Conservation (phyloP, 2,329 filamentous ascomycete species). For the Juglanconis oblonga region DNA sequence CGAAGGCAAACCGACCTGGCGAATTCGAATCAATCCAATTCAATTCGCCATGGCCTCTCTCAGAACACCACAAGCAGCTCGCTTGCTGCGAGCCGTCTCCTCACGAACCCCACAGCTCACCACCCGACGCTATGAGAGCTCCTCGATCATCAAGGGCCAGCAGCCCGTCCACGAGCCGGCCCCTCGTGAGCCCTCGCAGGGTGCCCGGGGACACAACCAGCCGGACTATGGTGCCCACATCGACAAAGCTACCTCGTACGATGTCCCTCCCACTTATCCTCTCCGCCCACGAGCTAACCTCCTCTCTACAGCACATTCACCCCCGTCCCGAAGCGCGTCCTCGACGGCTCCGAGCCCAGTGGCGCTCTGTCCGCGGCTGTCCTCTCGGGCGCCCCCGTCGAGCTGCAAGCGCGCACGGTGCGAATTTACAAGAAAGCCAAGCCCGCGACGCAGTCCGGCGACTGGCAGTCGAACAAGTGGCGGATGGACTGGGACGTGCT, state of each 20-base stretch:
- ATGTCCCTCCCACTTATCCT: conserved; percentile 1
- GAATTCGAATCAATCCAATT: conserved; percentile 1
- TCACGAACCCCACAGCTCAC: conserved; percentile 37
- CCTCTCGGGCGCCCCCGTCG: conserved; percentile 86
- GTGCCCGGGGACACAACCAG: conserved; percentile 51
- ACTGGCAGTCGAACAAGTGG: conserved; percentile 82
- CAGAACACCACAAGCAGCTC: conserved; percentile 52
- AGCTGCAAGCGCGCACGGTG: conserved; percentile 90
- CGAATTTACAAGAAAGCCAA: conserved; percentile 91
- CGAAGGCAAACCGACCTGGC: background rate
- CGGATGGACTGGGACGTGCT: conserved; percentile 98
- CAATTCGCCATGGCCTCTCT: conserved; percentile 61
- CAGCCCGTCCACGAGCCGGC: conserved; percentile 25
- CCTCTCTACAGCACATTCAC: conserved; percentile 72
- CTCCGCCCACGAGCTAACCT: background rate
- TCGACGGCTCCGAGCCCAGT: conserved; percentile 84
- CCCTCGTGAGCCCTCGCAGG: conserved; percentile 34
- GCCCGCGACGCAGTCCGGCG: conserved; percentile 92
- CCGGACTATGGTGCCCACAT: conserved; percentile 78
- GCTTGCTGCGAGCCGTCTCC: conserved; percentile 48
- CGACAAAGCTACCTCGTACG: conserved; percentile 91
- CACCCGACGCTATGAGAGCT: conserved; percentile 54
- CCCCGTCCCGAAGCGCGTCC: conserved; percentile 81
- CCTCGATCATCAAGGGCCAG: conserved; percentile 36
- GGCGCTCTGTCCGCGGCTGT: conserved; percentile 76